Conservation (phyloP, 148 eudicot species). For the Talinum fruticosum region DNA sequence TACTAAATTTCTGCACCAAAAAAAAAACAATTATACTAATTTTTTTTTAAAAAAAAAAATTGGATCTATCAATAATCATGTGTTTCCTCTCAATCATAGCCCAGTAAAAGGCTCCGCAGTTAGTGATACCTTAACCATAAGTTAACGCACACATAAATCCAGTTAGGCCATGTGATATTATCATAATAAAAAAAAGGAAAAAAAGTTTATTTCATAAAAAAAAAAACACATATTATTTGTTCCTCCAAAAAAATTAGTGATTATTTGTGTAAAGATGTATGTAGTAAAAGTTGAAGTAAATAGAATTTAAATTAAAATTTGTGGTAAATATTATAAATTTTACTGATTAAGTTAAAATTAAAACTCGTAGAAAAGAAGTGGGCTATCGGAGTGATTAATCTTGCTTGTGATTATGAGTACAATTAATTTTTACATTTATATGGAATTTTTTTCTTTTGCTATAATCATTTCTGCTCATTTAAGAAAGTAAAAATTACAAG, state of each 20-base stretch:
- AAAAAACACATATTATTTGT: too few species aligned
- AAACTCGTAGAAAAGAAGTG: too few species aligned
- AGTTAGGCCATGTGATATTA: neutral
- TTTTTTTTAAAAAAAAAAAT: neutral
- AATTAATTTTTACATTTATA: too few species aligned
- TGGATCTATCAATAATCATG: neutral
- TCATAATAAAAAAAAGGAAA: too few species aligned
- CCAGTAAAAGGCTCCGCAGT: neutral
- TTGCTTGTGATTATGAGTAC: neutral
- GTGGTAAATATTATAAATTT: too few species aligned
- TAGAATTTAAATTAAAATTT: too few species aligned
- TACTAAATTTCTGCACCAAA: too few species aligned
- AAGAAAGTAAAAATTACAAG: slow-evolving; percentile 5
- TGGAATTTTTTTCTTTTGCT: neutral
- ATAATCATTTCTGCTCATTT: neutral
- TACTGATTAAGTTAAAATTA: too few species aligned
- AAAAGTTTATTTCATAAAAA: too few species aligned
- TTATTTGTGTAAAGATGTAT: too few species aligned
- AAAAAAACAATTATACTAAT: too few species aligned
- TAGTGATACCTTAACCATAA: neutral
- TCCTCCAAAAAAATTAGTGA: too few species aligned
- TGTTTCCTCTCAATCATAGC: neutral
- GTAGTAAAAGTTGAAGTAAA: neutral
- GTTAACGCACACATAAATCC: neutral
- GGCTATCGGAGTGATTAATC: neutral